Evolutionary conservation across 2,329 filamentous ascomycete species (phyloP), one percentile per base, ranked within the genome.

Genomic region (Beauveria australis): DNA sequence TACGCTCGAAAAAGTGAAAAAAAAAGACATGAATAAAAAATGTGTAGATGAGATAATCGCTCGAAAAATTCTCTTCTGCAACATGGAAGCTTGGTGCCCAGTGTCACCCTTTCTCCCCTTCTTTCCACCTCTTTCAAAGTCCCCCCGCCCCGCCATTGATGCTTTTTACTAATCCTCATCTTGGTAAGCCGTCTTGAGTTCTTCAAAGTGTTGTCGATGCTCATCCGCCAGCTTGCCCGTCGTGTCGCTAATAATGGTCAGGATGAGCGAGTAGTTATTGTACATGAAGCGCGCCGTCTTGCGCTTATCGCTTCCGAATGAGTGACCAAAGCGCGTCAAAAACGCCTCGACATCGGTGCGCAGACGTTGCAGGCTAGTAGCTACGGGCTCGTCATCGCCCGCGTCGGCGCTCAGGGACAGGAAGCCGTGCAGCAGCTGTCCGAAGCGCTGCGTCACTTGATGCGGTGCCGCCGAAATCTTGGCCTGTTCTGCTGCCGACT

Each of bases 241-340:
- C 5, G 85, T 81, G 67, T 93, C 89, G 69, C 89, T 85, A 65
- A 99, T 89, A 64, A 99, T 97, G 12, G 94, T 97, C 68, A 91
- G 79, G n/a, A 99, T 84, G 64, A 99, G 79, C 59, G 91, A 95
- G 74, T 96, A 97, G 73, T 99, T 99, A 72, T 97, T 99, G 71
- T 89, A 94, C 68, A 99, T 74, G 70, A 97, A 97, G 49, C 94
- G 81, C 66, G 93, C 89, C 66, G 88, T 81, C 76, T 95, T 95
- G 70, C 91, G 84, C 64, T 84, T 81, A 68, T 96, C 93, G 1
- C 81, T 76, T 22, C 84, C 86, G 64, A 92, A 90, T 0, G 79
- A 79, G 66, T 91, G 88, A 69, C 89, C 89, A 62, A 92, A 79
- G 70, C 89, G 91, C 6, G 84, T 83, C 63, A 99, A 74, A 66